Base-by-base conservation (phyloP, 306 rosid species). In the Prunus campanulata region DNA sequence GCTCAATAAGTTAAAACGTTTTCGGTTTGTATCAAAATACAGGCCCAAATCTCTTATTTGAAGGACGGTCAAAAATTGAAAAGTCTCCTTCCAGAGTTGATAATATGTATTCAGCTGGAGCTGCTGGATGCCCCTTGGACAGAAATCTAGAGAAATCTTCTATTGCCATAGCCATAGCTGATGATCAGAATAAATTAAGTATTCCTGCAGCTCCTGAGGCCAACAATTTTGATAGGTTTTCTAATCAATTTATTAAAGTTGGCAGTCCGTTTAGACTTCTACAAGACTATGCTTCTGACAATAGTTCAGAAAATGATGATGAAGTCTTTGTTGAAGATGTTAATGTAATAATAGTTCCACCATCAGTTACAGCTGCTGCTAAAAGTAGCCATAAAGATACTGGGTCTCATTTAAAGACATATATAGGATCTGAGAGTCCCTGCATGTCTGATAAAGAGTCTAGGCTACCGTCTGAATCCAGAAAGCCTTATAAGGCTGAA, bases 271-370 rank as follows among this genome's bases (percentile, higher is more conserved):
- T 92, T 77, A 83, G 83, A 75, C 96, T 92, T 80, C 83, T 92
- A 84, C 97, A 94, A 88, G 90, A 83, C 82, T 94, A 94, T 86
- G 90, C 95, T 66, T 90, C 97, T 77, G 95, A 94, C 76, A 90
- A 83, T 72, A 78, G 84, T 81, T 85, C 90, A 77, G 95, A 80
- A 84, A 85, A 87, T 82, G 91, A 82, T 47, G 84, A 78, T 50
- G 83, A 81, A 59, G 68, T 71, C 20, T 70, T 67, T 72, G 65
- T 50, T 61, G 76, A 74, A 80, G 85, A 82, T 76, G 83, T 70
- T 80, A 86, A 68, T 67, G 69, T 63, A 77, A 54, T 64, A 32
- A 70, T 57, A 16, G 72, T 59, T 77, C 75, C 84, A 64, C 83
- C 87, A 32, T 77, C 75, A 66, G 74, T 79, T 79, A 77, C 73